Percentiles rank a stretch among this genome's conserved stretches.
Evolutionary conservation across 2,329 filamentous ascomycete species (phyloP).

Genomic region (Fusarium siculi): DNA sequence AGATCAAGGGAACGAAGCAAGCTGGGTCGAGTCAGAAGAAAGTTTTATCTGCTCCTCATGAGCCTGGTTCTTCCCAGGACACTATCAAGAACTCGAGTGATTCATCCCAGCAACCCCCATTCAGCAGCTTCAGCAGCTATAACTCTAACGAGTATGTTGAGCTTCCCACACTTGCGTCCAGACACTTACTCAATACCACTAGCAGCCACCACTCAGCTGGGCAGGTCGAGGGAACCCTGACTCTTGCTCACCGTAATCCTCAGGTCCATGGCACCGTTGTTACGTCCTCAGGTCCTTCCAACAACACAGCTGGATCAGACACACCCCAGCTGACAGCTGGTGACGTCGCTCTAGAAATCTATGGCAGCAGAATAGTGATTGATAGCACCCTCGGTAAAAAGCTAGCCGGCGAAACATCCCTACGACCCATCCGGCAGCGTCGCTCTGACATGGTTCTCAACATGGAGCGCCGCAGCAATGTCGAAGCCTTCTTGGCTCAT

Average conservation of each 20-base stretch:
- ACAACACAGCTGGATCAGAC: not conserved
- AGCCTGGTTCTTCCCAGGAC: not conserved
- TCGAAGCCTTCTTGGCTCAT: constrained; percentile 68
- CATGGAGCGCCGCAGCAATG: constrained; percentile 67
- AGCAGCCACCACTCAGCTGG: not conserved
- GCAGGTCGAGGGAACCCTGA: not conserved
- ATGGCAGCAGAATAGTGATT: constrained; percentile 59
- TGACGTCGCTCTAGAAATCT: constrained; percentile 58
- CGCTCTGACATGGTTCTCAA: constrained; percentile 65
- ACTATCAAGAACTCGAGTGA: not conserved
- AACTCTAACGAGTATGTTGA: not conserved
- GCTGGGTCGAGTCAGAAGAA: not conserved
- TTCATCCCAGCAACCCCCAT: not conserved
- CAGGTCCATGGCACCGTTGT: not conserved
- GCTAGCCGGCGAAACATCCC: constrained; percentile 60
- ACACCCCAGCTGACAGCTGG: constrained; percentile 52
- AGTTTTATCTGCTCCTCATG: not conserved
- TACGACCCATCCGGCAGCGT: constrained; percentile 63
- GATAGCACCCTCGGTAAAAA: constrained; percentile 67
- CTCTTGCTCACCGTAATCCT: not conserved
- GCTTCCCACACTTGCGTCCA: not conserved
- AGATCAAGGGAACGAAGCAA: not conserved
- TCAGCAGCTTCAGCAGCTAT: constrained; percentile 3
- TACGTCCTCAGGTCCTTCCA: not conserved
- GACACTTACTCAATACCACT: not conserved